Evolutionary conservation across 129 eudicot species (phyloP).

Genomic region (Tagetes erecta): DNA sequence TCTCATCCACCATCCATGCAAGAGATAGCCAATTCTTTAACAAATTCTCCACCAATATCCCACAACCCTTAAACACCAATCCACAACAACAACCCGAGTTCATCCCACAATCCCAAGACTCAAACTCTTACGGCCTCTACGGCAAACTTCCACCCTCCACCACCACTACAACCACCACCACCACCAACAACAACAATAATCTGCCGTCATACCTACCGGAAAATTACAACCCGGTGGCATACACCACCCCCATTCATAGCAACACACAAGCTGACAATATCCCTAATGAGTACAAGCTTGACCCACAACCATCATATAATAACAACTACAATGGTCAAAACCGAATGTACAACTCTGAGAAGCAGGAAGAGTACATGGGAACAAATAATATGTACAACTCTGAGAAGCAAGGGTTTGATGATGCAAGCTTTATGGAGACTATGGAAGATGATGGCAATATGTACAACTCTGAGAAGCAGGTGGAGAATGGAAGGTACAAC

Average conservation of each 20-base stretch:
- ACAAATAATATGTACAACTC: constrained; percentile 31
- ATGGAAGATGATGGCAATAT: constrained; percentile 14
- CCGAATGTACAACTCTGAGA: constrained; percentile 32
- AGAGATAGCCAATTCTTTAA: constrained; percentile 79
- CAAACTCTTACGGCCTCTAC: constrained; percentile 66
- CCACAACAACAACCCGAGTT: constrained; percentile 49
- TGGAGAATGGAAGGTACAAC: constrained; percentile 19
- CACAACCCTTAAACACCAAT: constrained; percentile 34
- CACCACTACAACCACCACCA: constrained; percentile 42
- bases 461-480: constrained; percentile 42
- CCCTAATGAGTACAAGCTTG: constrained; percentile 15
- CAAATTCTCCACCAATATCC: constrained; percentile 37
- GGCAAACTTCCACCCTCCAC: constrained; percentile 67
- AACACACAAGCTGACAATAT: constrained; percentile 19
- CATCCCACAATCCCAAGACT: constrained; percentile 52
- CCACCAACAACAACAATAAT: constrained; percentile 19
- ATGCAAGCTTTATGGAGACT: constrained; percentile 30
- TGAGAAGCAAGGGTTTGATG: constrained; percentile 25
- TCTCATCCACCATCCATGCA: constrained; percentile 55
- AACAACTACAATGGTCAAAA: constrained; percentile 29
- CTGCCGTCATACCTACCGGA: constrained; percentile 37
- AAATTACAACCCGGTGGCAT: constrained; percentile 41
- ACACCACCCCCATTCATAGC: constrained; percentile 42
- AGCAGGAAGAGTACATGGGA: constrained; percentile 17
- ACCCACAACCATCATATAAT: constrained; percentile 15